Conservation (phyloP, 2,329 filamentous ascomycete genomes). For the Beauveria sp. region DNA sequence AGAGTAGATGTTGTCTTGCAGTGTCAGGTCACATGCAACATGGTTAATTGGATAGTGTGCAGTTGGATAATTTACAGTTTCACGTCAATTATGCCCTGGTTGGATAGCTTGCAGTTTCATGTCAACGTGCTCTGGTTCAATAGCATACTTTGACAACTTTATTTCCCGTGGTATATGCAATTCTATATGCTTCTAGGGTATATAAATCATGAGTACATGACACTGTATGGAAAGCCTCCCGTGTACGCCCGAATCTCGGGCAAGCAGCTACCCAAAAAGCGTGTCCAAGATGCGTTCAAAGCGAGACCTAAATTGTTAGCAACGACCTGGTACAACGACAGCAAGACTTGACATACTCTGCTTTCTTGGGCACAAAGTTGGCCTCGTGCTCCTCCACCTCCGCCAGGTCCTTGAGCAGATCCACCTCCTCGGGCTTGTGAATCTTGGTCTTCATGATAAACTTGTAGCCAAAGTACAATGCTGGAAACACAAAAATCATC, state of each 20-base stretch:
- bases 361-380: slow-evolving; percentile 46
- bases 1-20: too few relatives aligned
- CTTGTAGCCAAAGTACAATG: slow-evolving; percentile 67
- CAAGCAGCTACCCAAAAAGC: slow-evolving; percentile 14
- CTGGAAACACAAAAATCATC: slow-evolving; percentile 63
- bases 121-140: too few relatives aligned
- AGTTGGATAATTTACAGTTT: not conserved
- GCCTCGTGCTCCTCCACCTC: slow-evolving; percentile 62
- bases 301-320: slow-evolving; percentile 4
- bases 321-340: not conserved
- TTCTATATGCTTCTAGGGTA: not conserved
- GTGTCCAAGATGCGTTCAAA: slow-evolving; percentile 18
- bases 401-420: slow-evolving; percentile 54
- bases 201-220: not conserved
- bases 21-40: too few relatives aligned
- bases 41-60: not conserved
- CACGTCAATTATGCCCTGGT: too few relatives aligned
- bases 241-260: not conserved
- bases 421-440: slow-evolving; percentile 49
- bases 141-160: too few relatives aligned
- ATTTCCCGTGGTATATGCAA: not conserved
- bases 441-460: slow-evolving; percentile 55
- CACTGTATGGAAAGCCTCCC: not conserved
- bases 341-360: slow-evolving; percentile 35
- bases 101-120: not conserved